Conservation (phyloP, 2,329 filamentous ascomycete genomes). For the Nemania diffusa region DNA sequence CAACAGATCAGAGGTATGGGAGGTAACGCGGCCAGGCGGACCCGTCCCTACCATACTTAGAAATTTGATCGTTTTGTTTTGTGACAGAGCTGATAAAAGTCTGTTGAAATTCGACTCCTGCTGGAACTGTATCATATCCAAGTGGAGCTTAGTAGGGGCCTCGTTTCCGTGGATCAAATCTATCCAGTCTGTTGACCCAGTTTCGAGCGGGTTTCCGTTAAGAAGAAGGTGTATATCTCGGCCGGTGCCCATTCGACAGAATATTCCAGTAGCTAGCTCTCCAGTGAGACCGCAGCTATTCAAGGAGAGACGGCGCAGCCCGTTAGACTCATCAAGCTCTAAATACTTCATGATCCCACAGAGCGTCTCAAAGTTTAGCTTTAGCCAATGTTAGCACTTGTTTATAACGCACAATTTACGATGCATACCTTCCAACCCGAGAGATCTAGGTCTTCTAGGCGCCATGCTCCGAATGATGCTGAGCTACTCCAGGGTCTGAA, state of each 20-base stretch:
- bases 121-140: conserved; percentile 68
- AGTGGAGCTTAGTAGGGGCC: conserved; percentile 61
- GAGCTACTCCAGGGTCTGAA: conserved; percentile 58
- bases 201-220: conserved; percentile 64
- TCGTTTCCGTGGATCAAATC: conserved; percentile 59
- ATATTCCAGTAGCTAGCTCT: conserved; percentile 60
- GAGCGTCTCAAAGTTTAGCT: conserved; percentile 63
- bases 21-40: conserved; percentile 58
- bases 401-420: neutral
- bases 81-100: conserved; percentile 60
- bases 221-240: conserved; percentile 61
- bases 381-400: conserved; percentile 26
- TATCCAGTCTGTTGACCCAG: conserved; percentile 62
- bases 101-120: conserved; percentile 63
- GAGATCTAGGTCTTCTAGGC: conserved; percentile 64
- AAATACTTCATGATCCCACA: conserved; percentile 60
- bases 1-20: conserved; percentile 60
- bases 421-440: conserved; percentile 62
- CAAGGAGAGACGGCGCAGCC: conserved; percentile 58
- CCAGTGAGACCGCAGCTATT: conserved; percentile 65
- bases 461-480: conserved; percentile 51
- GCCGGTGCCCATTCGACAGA: conserved; percentile 61
- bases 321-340: conserved; percentile 52
- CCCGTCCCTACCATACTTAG: conserved; percentile 66
- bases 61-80: conserved; percentile 62